Evolutionary conservation across 495 filamentous ascomycete species (phyloP).

Genomic region (Aspergillus nanangensis): DNA sequence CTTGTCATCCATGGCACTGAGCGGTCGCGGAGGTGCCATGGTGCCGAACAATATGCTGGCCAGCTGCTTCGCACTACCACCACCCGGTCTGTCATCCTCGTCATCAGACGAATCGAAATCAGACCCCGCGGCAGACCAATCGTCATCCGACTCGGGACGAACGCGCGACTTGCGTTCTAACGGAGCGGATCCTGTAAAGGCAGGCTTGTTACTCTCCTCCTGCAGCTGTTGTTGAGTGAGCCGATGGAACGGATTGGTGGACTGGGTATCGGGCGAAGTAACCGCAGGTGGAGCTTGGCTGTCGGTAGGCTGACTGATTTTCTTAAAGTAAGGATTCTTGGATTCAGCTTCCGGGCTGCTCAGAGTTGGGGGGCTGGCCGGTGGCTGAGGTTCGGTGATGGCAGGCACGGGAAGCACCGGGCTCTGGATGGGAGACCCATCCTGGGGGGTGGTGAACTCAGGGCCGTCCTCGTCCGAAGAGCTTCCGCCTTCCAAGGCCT

Average conservation of each 20-base stretch:
- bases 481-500: conserved; percentile 72
- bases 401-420: conserved; percentile 48
- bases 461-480: conserved; percentile 88
- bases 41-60: conserved; percentile 94
- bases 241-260: conserved; percentile 96
- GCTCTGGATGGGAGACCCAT: conserved; percentile 71
- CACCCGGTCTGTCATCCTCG: conserved; percentile 68
- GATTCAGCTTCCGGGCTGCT: conserved; percentile 41
- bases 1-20: conserved; percentile 77
- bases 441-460: conserved; percentile 73
- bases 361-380: conserved; percentile 23
- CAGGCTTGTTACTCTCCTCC: conserved; percentile 28
- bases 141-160: conserved; percentile 75
- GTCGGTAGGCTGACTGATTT: conserved; percentile 46
- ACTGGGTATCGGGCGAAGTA: conserved; percentile 48
- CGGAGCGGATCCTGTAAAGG: conserved; percentile 32
- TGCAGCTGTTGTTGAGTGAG: conserved; percentile 64
- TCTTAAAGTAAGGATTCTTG: conserved; percentile 72
- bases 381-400: conserved; percentile 18
- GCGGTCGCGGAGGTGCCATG: conserved; percentile 89
- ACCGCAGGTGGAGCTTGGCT: conserved; percentile 16
- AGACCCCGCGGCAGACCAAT: conserved; percentile 81
- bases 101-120: conserved; percentile 67
- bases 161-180: conserved; percentile 47
- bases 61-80: conserved; percentile 81